A percentile compares a stretch with the other conserved stretches of the same genome.
phyloP scores from a whole-genome alignment of 805 yeast species.

The Ogataea neopini region DNA sequence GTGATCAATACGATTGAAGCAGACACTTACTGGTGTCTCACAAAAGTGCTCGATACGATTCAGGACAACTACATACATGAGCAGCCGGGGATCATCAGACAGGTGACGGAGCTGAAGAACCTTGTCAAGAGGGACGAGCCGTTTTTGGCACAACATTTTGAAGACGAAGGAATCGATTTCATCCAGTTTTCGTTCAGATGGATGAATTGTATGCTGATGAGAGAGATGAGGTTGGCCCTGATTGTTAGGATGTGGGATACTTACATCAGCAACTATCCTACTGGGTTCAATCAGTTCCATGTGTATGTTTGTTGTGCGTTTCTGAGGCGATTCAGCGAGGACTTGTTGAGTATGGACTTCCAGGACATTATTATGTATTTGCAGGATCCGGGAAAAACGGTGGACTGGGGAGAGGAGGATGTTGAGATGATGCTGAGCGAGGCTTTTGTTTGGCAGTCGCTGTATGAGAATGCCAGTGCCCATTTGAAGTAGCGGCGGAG shows the following conservation, averaged over 20 bases:
- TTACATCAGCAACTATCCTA: constrained; percentile 70
- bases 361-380: constrained; percentile 91
- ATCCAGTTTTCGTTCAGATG: constrained; percentile 95
- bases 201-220: constrained; percentile 98
- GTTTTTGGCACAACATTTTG: constrained; percentile 71
- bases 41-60: constrained; percentile 87
- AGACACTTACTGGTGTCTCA: constrained; percentile 95
- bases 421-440: constrained; percentile 90
- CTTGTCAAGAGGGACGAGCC: constrained; percentile 79
- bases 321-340: constrained; percentile 80
- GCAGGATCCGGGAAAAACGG: constrained; percentile 82
- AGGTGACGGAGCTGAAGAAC: constrained; percentile 77
- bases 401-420: constrained; percentile 82
- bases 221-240: constrained; percentile 77
- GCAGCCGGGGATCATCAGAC: constrained; percentile 95
- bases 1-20: constrained; percentile 79
- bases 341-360: constrained; percentile 81
- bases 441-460: constrained; percentile 94
- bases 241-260: constrained; percentile 98
- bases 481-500: constrained; percentile 72
- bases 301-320: constrained; percentile 98
- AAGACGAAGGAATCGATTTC: constrained; percentile 84
- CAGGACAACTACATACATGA: constrained; percentile 98
- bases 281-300: constrained; percentile 89
- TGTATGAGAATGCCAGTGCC: constrained; percentile 87